Percentiles rank a stretch among this genome's conserved stretches.
Conservation (phyloP, 441 rosid species). For the Gossypium schwendimanii region DNA sequence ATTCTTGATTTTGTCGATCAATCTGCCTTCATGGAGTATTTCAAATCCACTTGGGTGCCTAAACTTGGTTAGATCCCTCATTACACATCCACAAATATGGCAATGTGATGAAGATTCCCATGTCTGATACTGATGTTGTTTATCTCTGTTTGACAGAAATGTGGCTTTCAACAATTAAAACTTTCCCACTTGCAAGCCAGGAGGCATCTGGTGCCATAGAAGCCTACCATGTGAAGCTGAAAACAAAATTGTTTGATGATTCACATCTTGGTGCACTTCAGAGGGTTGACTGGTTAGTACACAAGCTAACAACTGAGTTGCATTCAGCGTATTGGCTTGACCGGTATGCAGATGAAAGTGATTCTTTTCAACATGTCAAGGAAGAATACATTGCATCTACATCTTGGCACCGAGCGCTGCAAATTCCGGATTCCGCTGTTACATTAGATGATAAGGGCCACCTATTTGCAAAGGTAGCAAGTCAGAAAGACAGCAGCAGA, state of each 20-base stretch:
- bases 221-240: conserved; percentile 85
- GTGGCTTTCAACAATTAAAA: conserved; percentile 80
- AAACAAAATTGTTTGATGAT: conserved; percentile 74
- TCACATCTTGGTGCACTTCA: conserved; percentile 86
- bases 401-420: conserved; percentile 79
- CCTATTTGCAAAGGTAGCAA: conserved; percentile 55
- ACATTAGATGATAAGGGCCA: conserved; percentile 38
- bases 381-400: conserved; percentile 87
- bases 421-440: conserved; percentile 71
- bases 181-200: conserved; percentile 86
- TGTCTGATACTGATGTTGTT: not conserved
- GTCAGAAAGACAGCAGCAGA: conserved; percentile 48
- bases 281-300: conserved; percentile 95
- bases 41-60: conserved; percentile 76
- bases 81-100: not conserved
- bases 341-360: conserved; percentile 89
- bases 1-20: conserved; percentile 75
- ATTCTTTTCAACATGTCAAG: conserved; percentile 76
- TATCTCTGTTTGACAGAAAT: conserved; percentile 46
- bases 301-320: conserved; percentile 81
- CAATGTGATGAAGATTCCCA: not conserved
- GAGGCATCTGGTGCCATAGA: conserved; percentile 94
- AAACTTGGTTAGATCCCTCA: conserved; percentile 63
- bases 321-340: conserved; percentile 90
- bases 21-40: conserved; percentile 64